These are phyloP conservation scores for Neurospora intermedia DNA, from an alignment of 495 filamentous ascomycete species.

Conservation along the genomic window DNA sequence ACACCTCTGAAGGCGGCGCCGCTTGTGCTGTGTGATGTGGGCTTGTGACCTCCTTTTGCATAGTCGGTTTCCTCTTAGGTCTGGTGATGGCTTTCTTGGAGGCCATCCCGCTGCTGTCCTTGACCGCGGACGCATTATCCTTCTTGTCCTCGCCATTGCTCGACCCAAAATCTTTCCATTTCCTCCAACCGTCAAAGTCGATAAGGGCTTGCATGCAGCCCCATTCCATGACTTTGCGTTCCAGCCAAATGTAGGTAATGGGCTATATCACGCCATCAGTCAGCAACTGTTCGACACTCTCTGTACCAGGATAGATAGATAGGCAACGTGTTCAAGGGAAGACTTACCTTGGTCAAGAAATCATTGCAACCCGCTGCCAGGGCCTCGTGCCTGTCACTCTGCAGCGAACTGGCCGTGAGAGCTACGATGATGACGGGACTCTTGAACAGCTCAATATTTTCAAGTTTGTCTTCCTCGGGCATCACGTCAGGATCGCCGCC, in stretches of 20 bases:
- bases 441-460: conserved; percentile 69
- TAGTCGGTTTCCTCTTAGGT: neutral
- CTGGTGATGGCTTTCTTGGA: neutral
- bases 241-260: conserved; percentile 94
- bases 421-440: conserved; percentile 97
- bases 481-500: conserved; percentile 14
- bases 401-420: conserved; percentile 82
- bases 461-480: conserved; percentile 55
- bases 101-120: neutral
- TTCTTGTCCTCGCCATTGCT: neutral
- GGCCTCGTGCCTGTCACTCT: conserved; percentile 90
- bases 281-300: neutral
- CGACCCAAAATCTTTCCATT: conserved; percentile 68
- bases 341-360: conserved; percentile 88
- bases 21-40: neutral
- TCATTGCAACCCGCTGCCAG: conserved; percentile 95
- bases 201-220: conserved; percentile 99
- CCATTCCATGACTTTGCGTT: conserved; percentile 98
- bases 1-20: neutral
- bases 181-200: conserved; percentile 95
- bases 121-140: neutral
- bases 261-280: conserved; percentile 43
- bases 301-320: neutral
- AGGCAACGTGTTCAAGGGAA: neutral
- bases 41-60: neutral